phyloP scores from a whole-genome alignment of 345 rosid species.

The Melastoma malabathricum region DNA sequence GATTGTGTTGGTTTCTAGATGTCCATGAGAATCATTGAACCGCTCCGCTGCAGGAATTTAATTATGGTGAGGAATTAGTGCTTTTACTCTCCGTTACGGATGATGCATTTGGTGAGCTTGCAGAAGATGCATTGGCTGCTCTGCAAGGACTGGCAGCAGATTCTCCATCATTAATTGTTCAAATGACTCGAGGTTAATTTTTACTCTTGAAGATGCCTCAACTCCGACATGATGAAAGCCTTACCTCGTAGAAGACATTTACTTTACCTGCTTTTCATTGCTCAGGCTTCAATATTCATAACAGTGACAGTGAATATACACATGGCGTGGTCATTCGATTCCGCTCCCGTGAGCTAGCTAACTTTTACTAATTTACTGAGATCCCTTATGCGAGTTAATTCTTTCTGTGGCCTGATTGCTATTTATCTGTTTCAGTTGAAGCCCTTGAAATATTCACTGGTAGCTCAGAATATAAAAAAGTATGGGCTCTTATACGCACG shows the following conservation, averaged over 20 bases:
- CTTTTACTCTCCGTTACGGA: slow-evolving; percentile 51
- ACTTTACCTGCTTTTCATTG: slow-evolving; percentile 2
- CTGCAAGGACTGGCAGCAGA: slow-evolving; percentile 32
- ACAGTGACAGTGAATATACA: slow-evolving; percentile 47
- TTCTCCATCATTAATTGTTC: slow-evolving; percentile 60
- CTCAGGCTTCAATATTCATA: slow-evolving; percentile 63
- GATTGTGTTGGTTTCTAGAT: background rate
- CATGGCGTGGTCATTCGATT: slow-evolving; percentile 60
- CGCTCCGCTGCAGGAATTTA: slow-evolving; percentile 51
- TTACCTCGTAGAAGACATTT: background rate
- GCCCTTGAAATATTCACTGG: slow-evolving; percentile 56
- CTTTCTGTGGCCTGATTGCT: slow-evolving; percentile 7
- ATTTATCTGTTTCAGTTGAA: slow-evolving; percentile 42
- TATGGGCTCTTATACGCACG: slow-evolving; percentile 16
- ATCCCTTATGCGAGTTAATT: slow-evolving; percentile 2
- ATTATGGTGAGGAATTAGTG: slow-evolving; percentile 68
- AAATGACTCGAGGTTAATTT: slow-evolving; percentile 53
- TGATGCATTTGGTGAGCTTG: slow-evolving; percentile 30
- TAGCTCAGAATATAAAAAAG: slow-evolving; percentile 54
- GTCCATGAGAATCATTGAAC: background rate
- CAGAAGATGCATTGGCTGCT: slow-evolving; percentile 51
- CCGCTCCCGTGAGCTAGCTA: slow-evolving; percentile 40
- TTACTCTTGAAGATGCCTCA: background rate
- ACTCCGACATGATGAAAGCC: background rate
- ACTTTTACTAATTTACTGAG: background rate